Percentiles rank a stretch among this genome's conserved stretches.
phyloP scores from a whole-genome alignment of 1,284 basidiomycete species.

The Ceratobasidium sp. region DNA sequence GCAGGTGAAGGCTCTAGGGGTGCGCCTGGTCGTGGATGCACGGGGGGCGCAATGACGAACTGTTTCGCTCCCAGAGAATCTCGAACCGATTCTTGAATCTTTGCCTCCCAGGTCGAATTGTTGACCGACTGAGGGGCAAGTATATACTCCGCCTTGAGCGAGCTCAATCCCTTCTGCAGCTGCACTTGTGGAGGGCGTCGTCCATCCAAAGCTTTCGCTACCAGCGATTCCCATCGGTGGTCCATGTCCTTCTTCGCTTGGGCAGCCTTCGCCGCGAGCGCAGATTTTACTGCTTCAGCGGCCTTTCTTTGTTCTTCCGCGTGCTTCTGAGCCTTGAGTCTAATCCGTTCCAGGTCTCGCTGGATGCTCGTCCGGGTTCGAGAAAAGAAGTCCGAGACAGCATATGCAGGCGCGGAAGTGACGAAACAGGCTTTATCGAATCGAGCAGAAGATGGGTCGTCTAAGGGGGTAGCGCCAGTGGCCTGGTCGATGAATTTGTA shows the following conservation, averaged over 20 bases:
- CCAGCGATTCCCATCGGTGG: slow-evolving; percentile 15
- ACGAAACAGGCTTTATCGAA: slow-evolving; percentile 57
- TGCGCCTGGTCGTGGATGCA: not conserved
- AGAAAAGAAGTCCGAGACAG: slow-evolving; percentile 64
- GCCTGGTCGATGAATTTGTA: slow-evolving; percentile 57
- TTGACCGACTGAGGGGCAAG: slow-evolving; percentile 19
- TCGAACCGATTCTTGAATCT: slow-evolving; percentile 10
- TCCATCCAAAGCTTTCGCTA: slow-evolving; percentile 15
- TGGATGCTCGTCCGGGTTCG: slow-evolving; percentile 20
- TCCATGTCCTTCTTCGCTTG: slow-evolving; percentile 31
- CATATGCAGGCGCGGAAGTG: slow-evolving; percentile 68
- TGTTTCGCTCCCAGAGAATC: slow-evolving; percentile 33
- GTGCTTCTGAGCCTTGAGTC: slow-evolving; percentile 16
- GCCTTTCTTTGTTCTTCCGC: slow-evolving; percentile 15
- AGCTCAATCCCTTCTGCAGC: slow-evolving; percentile 21
- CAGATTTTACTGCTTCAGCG: slow-evolving; percentile 1
- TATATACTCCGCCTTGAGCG: slow-evolving; percentile 18
- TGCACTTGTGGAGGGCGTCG: not conserved
- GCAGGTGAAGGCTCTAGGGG: not conserved
- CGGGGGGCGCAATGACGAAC: slow-evolving; percentile 25
- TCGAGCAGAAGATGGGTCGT: slow-evolving; percentile 56
- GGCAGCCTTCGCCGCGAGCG: slow-evolving; percentile 31
- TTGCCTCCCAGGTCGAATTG: slow-evolving; percentile 12
- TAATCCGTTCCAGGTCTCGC: not conserved
- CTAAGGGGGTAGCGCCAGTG: slow-evolving; percentile 65